Evolutionary conservation across 208 protist species (phyloP), one percentile per base, ranked within the genome.

Genomic region (Trypanosoma boissoni): DNA sequence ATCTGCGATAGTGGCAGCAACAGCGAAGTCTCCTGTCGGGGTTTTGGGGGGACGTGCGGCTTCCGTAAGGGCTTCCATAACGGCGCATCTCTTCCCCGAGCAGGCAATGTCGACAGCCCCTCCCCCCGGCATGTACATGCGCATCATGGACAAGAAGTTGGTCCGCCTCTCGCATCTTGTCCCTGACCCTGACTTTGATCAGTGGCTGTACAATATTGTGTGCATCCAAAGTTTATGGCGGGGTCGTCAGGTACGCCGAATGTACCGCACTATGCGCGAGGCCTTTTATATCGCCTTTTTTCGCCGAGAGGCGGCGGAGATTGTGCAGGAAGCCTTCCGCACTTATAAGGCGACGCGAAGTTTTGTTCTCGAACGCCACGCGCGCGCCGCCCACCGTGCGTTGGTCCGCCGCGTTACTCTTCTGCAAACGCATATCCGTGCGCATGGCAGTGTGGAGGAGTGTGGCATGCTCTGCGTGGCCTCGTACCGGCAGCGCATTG

Each of bases 221-320:
- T n/a, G 37, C 12, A 57, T 74, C 36, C 78, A 86, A 65, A 68
- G 78, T 27, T 31, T 54, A 31, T 79, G 68, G 66, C 60, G 68
- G 12, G 68, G 65, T 12, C 52, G 59, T 43, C 21, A 44, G 1
- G 58, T 41, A 1, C 74, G 69, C 36, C 46, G 48, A 31, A 34
- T 37, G 10, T 34, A n/a, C n/a, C n/a, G n/a, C n/a, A n/a, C n/a
- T n/a, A n/a, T n/a, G n/a, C n/a, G n/a, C n/a, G n/a, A 2, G 21
- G 41, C 27, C 2, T 18, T 73, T 2, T n/a, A 21, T 21, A 46
- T 34, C 42, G 32, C 50, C 4, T 68, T 65, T n/a, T 3, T 16
- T 14, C 42, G 54, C 6, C 61, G 64, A 4, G 61, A 70, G 14
- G 72, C 72, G 3, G 83, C 71, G 0, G 44, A 52, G 36, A 49